A percentile compares a stretch with the other conserved stretches of the same genome.
These are phyloP conservation scores for Acanthamoeba pearcei DNA, from an alignment of 208 protist species.

Conservation along the genomic window DNA sequence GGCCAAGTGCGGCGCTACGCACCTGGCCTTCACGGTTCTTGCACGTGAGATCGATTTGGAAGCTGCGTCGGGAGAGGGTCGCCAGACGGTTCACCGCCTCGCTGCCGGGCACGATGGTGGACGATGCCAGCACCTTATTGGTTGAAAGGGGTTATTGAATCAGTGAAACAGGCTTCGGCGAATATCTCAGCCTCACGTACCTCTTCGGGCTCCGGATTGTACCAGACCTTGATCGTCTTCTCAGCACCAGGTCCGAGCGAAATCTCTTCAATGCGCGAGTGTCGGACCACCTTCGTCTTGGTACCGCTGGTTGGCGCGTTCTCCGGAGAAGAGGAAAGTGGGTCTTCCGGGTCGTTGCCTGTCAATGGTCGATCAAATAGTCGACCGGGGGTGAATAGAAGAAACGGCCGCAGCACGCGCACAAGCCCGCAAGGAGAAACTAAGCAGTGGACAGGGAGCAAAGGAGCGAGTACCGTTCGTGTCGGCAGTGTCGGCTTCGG, in stretches of 20 bases:
- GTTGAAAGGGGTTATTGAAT: not conserved
- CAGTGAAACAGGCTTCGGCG: too few relatives aligned
- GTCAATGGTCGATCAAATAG: not conserved
- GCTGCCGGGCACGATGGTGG: conserved; percentile 38
- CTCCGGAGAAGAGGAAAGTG: not conserved
- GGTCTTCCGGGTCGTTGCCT: not conserved
- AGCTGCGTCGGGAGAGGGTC: conserved; percentile 2
- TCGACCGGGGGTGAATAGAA: not conserved
- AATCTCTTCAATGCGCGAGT: conserved; percentile 81
- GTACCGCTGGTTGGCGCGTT: not conserved
- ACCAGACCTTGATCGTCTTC: conserved; percentile 77
- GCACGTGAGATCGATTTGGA: conserved; percentile 38
- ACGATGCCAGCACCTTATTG: not conserved
- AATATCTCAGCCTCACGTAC: too few relatives aligned
- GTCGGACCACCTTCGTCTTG: not conserved
- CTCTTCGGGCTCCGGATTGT: conserved; percentile 73
- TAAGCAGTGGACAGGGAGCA: too few relatives aligned
- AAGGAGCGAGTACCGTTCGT: not conserved
- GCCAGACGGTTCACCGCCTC: conserved; percentile 29
- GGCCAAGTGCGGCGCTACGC: not conserved
- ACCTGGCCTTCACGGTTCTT: conserved; percentile 57
- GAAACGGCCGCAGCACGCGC: not conserved
- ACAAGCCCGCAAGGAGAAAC: not conserved
- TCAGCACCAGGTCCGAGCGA: conserved; percentile 79
- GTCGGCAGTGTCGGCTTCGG: not conserved